Conservation (phyloP, 139 green algal genomes). For the Chlamydomonas sphaeroides region DNA sequence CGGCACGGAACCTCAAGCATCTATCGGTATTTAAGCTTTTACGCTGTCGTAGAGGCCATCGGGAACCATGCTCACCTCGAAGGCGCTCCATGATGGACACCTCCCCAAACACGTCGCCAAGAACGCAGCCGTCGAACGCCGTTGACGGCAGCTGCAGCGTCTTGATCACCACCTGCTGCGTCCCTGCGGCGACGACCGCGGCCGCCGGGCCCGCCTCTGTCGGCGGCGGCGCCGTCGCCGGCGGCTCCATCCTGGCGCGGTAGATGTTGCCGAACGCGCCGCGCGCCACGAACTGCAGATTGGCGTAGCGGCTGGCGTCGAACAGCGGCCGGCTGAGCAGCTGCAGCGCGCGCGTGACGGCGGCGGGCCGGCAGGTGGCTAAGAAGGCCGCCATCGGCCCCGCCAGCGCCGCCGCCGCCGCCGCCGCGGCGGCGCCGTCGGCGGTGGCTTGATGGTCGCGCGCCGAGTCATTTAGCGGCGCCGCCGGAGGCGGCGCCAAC, state of each 20-base stretch:
- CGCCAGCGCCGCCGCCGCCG: too few relatives aligned
- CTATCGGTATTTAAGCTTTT: too few relatives aligned
- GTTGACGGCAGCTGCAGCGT: constrained; percentile 67
- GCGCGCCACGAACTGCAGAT: constrained; percentile 55
- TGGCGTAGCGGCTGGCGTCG: constrained; percentile 52
- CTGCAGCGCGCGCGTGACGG: constrained; percentile 60
- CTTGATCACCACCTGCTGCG: constrained; percentile 72
- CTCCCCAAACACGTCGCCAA: constrained; percentile 80
- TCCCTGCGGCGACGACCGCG: background rate
- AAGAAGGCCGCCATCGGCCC: background rate
- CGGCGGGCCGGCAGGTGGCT: background rate
- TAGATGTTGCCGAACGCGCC: constrained; percentile 71
- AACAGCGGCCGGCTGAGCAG: constrained; percentile 65
- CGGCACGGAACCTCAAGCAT: too few relatives aligned
- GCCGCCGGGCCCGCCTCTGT: background rate
- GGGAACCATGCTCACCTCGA: constrained; percentile 13
- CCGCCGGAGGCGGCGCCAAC: background rate
- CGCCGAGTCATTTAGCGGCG: background rate
- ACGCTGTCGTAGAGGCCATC: too few relatives aligned
- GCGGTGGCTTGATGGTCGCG: background rate
- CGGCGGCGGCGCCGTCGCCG: too few relatives aligned
- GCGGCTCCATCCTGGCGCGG: constrained; percentile 38
- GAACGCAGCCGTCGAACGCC: constrained; percentile 62
- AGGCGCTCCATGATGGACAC: constrained; percentile 75
- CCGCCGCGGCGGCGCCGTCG: too few relatives aligned